Base-by-base conservation (phyloP, 495 filamentous ascomycete species). In the Thozetella sp. region DNA sequence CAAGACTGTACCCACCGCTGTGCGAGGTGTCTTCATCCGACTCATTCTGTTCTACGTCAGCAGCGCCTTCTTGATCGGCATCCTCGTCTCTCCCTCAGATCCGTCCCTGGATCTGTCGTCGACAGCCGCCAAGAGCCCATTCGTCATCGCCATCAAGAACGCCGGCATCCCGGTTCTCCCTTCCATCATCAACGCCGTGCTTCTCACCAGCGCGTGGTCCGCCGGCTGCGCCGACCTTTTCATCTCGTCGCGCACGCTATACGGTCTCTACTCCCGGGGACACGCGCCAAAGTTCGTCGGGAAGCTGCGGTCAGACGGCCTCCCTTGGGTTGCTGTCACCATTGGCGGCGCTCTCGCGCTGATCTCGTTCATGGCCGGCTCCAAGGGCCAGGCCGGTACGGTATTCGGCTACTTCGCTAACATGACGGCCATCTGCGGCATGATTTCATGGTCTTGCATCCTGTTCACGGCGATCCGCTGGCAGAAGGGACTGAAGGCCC, bases 151-250 rank as follows among this genome's bases (percentile, higher is more conserved):
- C 25, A 78, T 82, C 24, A 66, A 85, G 53, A 78, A 85, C 43
- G 85, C 86, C 3, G 83, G 84, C 4, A 87, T 92, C 25, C 79
- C 81, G 4, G 81, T 83, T 9, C 72, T 92, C 2, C 84, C 86
- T 0, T 83, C 80, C 17, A 83, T 91, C 61, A 89, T 92, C 71
- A 92, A 92, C 68, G 88, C 87, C 9, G 84, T 88, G 34, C 84
- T 92, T 52, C 73, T 92, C 30, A 82, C 83, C 53, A 83, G 86
- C 1, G 88, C 86, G 4, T 83, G 83, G 64, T 90, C 88, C 3
- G 83, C 87, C 0, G 88, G 83, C 22, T 91, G 91, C 64, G 86
- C 87, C 1, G 88, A 86, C 76, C 77, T 92, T 54, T 92, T 89
- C 74, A 86, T 84, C 53, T 88, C 86, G 9, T 88, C 85, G 0